Conservation (phyloP, 495 filamentous ascomycete genomes). For the Penicillium paradoxum region DNA sequence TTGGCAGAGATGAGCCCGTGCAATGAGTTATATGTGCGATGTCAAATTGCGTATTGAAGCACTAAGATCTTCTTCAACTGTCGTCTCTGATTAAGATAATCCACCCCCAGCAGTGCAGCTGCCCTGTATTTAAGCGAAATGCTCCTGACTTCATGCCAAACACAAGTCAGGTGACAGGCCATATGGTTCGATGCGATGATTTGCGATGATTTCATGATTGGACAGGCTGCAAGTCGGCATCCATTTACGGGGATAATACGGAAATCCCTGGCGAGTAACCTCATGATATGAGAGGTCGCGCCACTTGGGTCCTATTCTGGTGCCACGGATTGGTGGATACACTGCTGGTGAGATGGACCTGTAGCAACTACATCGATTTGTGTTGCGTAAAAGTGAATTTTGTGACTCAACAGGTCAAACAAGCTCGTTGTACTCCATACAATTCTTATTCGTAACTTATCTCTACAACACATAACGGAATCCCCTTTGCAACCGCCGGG, state of each 20-base stretch:
- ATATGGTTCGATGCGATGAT: neutral
- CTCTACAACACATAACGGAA: constrained; percentile 42
- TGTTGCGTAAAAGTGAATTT: too few species aligned
- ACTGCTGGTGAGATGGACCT: neutral
- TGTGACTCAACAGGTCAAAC: too few species aligned
- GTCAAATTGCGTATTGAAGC: neutral
- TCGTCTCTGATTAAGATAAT: neutral
- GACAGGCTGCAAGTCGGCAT: neutral
- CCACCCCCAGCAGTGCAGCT: neutral
- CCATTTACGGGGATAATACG: too few species aligned
- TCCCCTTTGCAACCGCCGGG: constrained; percentile 43
- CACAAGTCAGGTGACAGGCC: neutral
- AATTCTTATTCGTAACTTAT: neutral
- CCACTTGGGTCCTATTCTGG: neutral
- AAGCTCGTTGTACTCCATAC: too few species aligned
- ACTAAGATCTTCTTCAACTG: neutral
- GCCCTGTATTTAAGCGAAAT: neutral
- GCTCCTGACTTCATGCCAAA: neutral
- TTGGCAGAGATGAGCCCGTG: neutral
- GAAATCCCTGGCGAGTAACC: too few species aligned
- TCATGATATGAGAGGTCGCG: neutral
- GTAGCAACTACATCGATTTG: too few species aligned
- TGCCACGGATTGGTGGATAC: neutral
- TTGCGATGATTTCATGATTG: neutral
- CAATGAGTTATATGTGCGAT: neutral